A percentile compares a stretch with the other conserved stretches of the same genome.
These are phyloP conservation scores for Clitopilus passeckerianus DNA, from an alignment of 768 basidiomycete species.

Conservation along the genomic window DNA sequence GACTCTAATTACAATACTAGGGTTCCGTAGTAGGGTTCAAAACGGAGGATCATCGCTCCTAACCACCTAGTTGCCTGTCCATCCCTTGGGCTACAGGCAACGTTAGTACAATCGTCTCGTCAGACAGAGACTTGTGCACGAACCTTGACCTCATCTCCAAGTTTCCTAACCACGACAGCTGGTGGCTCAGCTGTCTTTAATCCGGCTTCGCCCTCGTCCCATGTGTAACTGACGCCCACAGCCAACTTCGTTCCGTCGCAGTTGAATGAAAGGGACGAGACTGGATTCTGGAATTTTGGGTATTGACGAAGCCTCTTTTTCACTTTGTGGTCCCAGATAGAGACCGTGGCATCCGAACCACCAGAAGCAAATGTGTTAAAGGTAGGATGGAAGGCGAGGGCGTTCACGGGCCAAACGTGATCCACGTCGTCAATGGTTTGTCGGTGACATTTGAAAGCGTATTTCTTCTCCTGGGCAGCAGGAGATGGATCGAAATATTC, in stretches of 20 bases:
- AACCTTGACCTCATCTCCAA: conserved; percentile 80
- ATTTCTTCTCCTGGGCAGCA: conserved; percentile 75
- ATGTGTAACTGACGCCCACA: conserved; percentile 83
- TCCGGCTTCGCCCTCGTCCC: conserved; percentile 83
- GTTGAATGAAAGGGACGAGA: conserved; percentile 81
- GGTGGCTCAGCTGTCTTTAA: conserved; percentile 60
- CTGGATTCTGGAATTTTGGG: conserved; percentile 67
- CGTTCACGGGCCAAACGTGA: conserved; percentile 95
- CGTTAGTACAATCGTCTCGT: not conserved
- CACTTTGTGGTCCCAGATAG: conserved; percentile 95
- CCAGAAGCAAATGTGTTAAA: conserved; percentile 95
- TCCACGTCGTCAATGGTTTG: conserved; percentile 88
- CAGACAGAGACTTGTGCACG: not conserved
- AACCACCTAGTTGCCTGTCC: not conserved
- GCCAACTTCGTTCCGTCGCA: conserved; percentile 80
- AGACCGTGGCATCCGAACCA: conserved; percentile 91
- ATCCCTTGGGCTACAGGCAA: not conserved
- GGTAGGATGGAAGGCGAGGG: conserved; percentile 90
- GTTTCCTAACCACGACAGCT: conserved; percentile 52
- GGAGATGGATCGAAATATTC: conserved; percentile 91
- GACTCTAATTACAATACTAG: too few species aligned
- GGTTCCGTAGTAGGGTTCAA: too few species aligned
- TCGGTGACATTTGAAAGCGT: conserved; percentile 97
- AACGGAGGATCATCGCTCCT: too few species aligned
- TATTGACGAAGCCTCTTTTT: conserved; percentile 95